Base-by-base conservation (phyloP, 257 asterid genomes). In the Lavandula angustifolia region DNA sequence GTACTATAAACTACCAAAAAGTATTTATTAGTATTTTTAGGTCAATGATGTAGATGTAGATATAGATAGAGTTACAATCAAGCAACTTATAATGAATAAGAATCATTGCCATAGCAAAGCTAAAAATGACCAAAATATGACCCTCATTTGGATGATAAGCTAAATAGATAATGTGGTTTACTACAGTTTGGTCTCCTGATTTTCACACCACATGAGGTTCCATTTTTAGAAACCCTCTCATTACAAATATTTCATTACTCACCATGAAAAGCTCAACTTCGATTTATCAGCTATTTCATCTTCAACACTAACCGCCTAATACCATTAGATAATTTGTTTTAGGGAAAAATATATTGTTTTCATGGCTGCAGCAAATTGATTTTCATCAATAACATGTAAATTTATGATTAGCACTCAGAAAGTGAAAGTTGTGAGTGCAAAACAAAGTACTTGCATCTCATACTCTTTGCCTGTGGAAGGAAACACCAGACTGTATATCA, bases 41-140 rank as follows among this genome's bases (percentile, higher is more conserved):
- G 61, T 59, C 22, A 51, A 76, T 64, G 70, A 13, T 16, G 58
- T 7, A 31, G 70, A 13, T 16, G 58, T 7, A 31, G 59, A 67
- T 60, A 42, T 46, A 59, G 37, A 48, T 31, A 51, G 9, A 51
- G 41, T 68, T 42, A 33, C 33, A 64, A 9, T 34, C 22, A 31
- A 53, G 9, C 38, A 37, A 54, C 43, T 61, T 56, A 46, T 63
- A 14, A 7, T 51, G 5, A 12, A 17, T n/a, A n/a, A 44, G 17
- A 9, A 12, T 44, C n/a, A n/a, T 42, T 42, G 64, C 52, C 54
- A 53, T 34, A 59, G 17, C 48, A 35, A 14, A 9, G 10, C 32
- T 40, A 9, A 13, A 43, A 10, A 7, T 65, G 14, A 49, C 32
- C 50, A 31, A 33, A 60, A 16, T 60, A 32, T 41, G 62, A 60